phyloP scores from a whole-genome alignment of 148 eudicot genomes.

The Heliamphora exappendiculata region DNA sequence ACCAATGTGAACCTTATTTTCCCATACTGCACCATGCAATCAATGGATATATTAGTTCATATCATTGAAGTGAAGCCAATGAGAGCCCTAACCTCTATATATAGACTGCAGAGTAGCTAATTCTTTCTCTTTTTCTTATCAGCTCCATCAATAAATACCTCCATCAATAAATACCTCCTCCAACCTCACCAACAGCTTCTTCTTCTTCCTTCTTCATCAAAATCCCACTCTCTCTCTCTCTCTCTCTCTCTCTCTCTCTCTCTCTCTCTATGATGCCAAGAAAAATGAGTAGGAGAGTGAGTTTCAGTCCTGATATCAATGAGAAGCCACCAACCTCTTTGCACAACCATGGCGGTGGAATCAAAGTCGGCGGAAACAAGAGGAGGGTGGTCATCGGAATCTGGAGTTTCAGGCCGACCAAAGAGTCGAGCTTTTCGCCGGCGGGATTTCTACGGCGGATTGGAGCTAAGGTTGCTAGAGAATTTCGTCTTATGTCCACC shows the following conservation, averaged over 20 bases:
- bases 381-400: conserved; percentile 1
- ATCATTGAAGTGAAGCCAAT: no score
- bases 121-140: no score
- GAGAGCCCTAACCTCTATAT: no score
- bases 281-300: conserved; percentile 19
- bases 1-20: no score
- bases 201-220: neutral
- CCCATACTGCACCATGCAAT: no score
- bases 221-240: neutral
- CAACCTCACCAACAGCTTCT: conserved; percentile 6
- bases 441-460: conserved; percentile 27
- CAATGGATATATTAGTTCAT: no score
- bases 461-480: conserved; percentile 26
- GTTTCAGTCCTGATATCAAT: conserved; percentile 18
- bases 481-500: conserved; percentile 11
- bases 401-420: conserved; percentile 14
- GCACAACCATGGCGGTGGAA: conserved; percentile 2
- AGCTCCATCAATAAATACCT: conserved; percentile 2
- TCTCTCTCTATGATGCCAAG: conserved; percentile 5
- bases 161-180: neutral
- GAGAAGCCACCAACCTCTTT: conserved; percentile 2
- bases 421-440: conserved; percentile 15
- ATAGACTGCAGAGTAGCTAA: no score
- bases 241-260: neutral
- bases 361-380: conserved; percentile 13